phyloP scores from a whole-genome alignment of 768 basidiomycete genomes.

The Rossbeevera mucosa region DNA sequence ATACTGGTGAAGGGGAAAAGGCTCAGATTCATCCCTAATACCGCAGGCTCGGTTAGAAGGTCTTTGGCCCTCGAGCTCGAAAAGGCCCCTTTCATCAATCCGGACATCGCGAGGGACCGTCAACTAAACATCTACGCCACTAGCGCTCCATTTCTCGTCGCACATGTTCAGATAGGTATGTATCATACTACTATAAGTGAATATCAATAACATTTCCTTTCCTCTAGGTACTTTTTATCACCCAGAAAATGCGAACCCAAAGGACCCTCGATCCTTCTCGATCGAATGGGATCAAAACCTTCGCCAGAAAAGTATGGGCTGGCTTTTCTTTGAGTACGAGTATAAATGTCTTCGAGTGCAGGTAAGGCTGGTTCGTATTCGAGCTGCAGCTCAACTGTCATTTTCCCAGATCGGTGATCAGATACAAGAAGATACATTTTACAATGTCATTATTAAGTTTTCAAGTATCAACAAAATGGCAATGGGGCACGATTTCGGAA shows the following conservation, averaged over 20 bases:
- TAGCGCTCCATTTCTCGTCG: constrained; percentile 48
- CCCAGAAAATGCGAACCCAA: constrained; percentile 19
- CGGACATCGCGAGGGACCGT: constrained; percentile 50
- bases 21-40: constrained; percentile 28
- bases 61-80: constrained; percentile 35
- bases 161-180: constrained; percentile 63
- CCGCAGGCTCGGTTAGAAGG: constrained; percentile 2
- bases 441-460: constrained; percentile 52
- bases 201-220: background rate
- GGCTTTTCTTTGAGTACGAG: constrained; percentile 62
- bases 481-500: constrained; percentile 54
- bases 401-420: constrained; percentile 54
- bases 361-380: constrained; percentile 33
- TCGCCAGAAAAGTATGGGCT: constrained; percentile 41
- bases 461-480: constrained; percentile 56
- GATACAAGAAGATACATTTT: constrained; percentile 45
- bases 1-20: constrained; percentile 40
- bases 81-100: constrained; percentile 54
- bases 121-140: constrained; percentile 41
- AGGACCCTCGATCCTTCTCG: constrained; percentile 52
- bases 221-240: constrained; percentile 27
- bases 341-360: constrained; percentile 61
- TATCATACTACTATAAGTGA: constrained; percentile 18
- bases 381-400: background rate
- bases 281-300: constrained; percentile 64